A percentile compares a stretch with the other conserved stretches of the same genome.
Evolutionary conservation across 2,329 filamentous ascomycete species (phyloP).

Genomic region (Penicillium sp.): DNA sequence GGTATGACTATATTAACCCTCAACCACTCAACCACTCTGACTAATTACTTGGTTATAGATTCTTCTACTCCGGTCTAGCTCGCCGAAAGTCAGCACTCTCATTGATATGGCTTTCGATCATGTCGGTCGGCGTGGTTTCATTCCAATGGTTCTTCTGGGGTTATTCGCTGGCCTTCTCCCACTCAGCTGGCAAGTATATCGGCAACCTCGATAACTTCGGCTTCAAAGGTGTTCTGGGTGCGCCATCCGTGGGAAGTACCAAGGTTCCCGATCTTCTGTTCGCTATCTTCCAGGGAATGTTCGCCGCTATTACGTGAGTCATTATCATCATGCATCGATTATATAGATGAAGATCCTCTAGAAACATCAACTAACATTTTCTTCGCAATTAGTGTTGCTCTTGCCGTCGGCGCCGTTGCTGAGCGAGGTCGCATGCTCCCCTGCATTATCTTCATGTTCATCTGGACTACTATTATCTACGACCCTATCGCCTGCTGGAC

Average conservation of each 20-base stretch:
- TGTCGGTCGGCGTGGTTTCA: conserved; percentile 73
- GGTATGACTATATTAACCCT: conserved; percentile 43
- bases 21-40: neutral
- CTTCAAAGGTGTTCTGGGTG: conserved; percentile 71
- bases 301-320: conserved; percentile 76
- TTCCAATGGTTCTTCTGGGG: conserved; percentile 99
- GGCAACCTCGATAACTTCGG: conserved; percentile 79
- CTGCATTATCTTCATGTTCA: conserved; percentile 86
- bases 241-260: conserved; percentile 70
- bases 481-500: conserved; percentile 95
- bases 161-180: conserved; percentile 79
- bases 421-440: conserved; percentile 87
- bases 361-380: conserved; percentile 30
- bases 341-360: neutral
- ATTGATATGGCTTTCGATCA: conserved; percentile 80
- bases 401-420: conserved; percentile 80
- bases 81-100: conserved; percentile 86
- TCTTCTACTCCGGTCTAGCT: conserved; percentile 91
- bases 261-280: conserved; percentile 81
- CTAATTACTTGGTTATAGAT: conserved; percentile 49
- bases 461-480: conserved; percentile 88
- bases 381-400: conserved; percentile 61
- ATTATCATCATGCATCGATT: neutral
- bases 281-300: conserved; percentile 65
- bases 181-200: conserved; percentile 71